Percentiles rank a stretch among this genome's conserved stretches.
Conservation (phyloP, 1,139 yeast genomes). For the Pneumocystis canis region DNA sequence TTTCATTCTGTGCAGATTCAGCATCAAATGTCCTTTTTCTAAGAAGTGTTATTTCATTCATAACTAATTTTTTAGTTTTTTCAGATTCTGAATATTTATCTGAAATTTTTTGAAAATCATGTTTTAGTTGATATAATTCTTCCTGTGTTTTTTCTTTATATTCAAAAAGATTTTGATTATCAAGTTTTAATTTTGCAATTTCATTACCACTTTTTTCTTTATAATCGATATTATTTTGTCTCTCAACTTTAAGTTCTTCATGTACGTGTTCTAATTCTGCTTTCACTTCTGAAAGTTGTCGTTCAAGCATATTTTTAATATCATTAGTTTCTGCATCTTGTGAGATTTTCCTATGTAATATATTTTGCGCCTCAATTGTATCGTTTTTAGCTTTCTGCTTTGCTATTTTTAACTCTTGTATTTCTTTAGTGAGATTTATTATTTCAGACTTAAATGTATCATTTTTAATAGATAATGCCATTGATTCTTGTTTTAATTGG, state of each 20-base stretch:
- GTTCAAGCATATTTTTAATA: neutral
- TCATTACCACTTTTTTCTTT: neutral
- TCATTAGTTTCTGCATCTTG: neutral
- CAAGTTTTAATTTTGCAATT: neutral
- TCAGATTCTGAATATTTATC: neutral
- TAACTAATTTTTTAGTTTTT: neutral
- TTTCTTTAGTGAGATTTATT: slow-evolving; percentile 1
- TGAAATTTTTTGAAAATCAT: neutral
- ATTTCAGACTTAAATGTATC: neutral
- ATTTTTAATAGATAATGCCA: neutral
- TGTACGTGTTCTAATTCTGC: neutral
- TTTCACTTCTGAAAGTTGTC: neutral
- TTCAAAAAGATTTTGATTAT: neutral
- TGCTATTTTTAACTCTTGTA: neutral
- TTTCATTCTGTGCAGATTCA: neutral
- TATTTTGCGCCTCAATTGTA: neutral
- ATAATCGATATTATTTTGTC: neutral
- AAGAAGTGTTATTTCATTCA: neutral
- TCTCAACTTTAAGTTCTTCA: slow-evolving; percentile 1
- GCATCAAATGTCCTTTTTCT: neutral
- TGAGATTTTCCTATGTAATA: neutral
- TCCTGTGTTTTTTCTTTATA: neutral
- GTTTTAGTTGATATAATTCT: neutral
- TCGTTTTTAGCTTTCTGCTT: neutral
- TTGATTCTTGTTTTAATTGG: neutral